A percentile compares a stretch with the other conserved stretches of the same genome.
phyloP scores from a whole-genome alignment of 2,329 filamentous ascomycete genomes.

The Lecanoromycetidae sp. region DNA sequence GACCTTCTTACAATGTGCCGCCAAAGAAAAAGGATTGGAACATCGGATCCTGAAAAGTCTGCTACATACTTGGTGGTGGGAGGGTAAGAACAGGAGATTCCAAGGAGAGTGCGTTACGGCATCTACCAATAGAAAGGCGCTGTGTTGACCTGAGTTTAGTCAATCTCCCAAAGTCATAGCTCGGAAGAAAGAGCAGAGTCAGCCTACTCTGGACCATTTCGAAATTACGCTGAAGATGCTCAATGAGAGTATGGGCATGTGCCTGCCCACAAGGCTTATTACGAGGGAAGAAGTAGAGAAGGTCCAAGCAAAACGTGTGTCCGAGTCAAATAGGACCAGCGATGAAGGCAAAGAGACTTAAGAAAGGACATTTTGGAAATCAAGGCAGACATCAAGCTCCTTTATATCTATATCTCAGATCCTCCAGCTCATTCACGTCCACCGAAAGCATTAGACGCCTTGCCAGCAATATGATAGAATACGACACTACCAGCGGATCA shows the following conservation, averaged over 20 bases:
- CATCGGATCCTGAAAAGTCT: conserved; percentile 37
- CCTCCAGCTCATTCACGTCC: conserved; percentile 15
- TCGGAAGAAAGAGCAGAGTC: conserved; percentile 17
- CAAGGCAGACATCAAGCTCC: conserved; percentile 14
- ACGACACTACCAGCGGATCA: conserved; percentile 9
- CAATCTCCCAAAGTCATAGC: conserved; percentile 20
- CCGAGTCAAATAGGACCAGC: background rate
- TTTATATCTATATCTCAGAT: conserved; percentile 17
- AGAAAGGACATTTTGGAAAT: background rate
- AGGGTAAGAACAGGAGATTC: conserved; percentile 25
- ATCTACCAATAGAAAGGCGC: background rate
- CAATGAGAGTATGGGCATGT: conserved; percentile 37
- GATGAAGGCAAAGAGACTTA: background rate
- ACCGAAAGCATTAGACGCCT: conserved; percentile 13
- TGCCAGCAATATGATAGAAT: conserved; percentile 6
- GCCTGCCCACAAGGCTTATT: conserved; percentile 22
- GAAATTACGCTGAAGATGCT: conserved; percentile 34
- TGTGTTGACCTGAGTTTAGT: background rate
- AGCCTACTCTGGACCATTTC: conserved; percentile 29
- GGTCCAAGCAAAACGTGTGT: background rate
- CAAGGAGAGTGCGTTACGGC: conserved; percentile 10
- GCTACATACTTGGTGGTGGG: conserved; percentile 33
- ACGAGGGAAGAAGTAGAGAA: background rate
- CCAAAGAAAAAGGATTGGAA: conserved; percentile 30
- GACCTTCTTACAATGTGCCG: conserved; percentile 33